phyloP scores from a whole-genome alignment of 2,329 filamentous ascomycete species.

The Sporothrix phasma region DNA sequence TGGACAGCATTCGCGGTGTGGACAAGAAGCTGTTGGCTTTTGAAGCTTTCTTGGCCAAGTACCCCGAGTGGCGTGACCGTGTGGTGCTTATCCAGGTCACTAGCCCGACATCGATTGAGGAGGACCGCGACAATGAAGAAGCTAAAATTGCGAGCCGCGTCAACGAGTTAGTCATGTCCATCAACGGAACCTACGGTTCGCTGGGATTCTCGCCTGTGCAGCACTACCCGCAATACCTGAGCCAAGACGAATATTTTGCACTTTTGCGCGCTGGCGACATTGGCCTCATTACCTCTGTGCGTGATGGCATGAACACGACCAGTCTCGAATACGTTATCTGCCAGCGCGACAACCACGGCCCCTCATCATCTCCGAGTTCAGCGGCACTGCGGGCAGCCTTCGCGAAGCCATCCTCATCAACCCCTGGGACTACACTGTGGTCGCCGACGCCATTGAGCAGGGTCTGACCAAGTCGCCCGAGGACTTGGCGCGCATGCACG shows the following conservation, averaged over 20 bases:
- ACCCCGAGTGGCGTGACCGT: conserved; percentile 84
- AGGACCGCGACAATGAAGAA: conserved; percentile 67
- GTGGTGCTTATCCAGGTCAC: conserved; percentile 94
- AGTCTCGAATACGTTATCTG: conserved; percentile 91
- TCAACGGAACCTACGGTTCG: conserved; percentile 85
- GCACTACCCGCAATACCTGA: conserved; percentile 89
- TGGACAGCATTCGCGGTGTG: conserved; percentile 86
- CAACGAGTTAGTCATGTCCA: conserved; percentile 79
- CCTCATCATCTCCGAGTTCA: conserved; percentile 95
- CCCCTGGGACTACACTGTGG: conserved; percentile 81
- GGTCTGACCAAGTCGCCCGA: conserved; percentile 67
- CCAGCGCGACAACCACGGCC: conserved; percentile 77
- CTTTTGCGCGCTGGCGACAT: conserved; percentile 85
- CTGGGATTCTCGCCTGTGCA: conserved; percentile 84
- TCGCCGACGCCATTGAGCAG: conserved; percentile 71
- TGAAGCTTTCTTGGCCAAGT: conserved; percentile 79
- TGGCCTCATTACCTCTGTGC: conserved; percentile 86
- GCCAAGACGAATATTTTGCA: conserved; percentile 85
- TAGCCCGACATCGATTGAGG: conserved; percentile 71
- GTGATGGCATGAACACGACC: conserved; percentile 97
- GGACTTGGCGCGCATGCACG: conserved; percentile 58
- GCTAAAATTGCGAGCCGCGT: conserved; percentile 80
- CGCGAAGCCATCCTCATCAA: conserved; percentile 90
- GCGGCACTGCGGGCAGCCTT: conserved; percentile 80
- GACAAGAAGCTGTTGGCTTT: conserved; percentile 95